phyloP scores from a whole-genome alignment of 208 protist genomes.

The Vickermania ingenoplastis region DNA sequence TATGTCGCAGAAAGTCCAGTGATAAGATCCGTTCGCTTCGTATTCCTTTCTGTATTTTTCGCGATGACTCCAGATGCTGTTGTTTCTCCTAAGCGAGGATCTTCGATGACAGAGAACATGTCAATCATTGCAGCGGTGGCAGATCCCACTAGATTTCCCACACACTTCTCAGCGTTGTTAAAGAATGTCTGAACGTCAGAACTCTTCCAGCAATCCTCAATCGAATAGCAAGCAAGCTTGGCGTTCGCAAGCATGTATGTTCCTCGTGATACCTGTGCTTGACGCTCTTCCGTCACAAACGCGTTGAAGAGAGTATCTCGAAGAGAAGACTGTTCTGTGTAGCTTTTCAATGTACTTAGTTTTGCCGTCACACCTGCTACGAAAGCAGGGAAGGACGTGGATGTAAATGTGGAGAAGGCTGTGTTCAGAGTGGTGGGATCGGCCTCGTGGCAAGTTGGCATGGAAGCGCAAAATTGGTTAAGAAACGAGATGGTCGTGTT shows the following conservation, averaged over 20 bases:
- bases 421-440: not conserved
- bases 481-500: conserved; percentile 3
- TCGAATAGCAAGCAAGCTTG: not conserved
- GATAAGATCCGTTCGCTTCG: not conserved
- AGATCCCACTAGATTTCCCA: not conserved
- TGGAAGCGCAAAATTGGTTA: not conserved
- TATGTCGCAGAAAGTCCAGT: not conserved
- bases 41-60: not conserved
- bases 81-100: conserved; percentile 1
- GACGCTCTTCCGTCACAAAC: not conserved
- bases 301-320: not conserved
- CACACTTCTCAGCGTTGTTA: not conserved
- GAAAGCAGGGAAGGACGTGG: not conserved
- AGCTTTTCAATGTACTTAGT: not conserved
- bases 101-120: conserved; percentile 7
- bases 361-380: not conserved
- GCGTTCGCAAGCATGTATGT: not conserved
- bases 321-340: not conserved
- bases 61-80: not conserved
- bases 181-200: not conserved
- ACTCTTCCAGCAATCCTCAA: not conserved
- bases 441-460: not conserved
- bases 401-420: not conserved
- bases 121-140: conserved; percentile 1
- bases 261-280: not conserved